Percentiles rank a stretch among this genome's conserved stretches.
Conservation (phyloP, 1,139 yeast species). For the Kurtzmaniella quercitrusa region DNA sequence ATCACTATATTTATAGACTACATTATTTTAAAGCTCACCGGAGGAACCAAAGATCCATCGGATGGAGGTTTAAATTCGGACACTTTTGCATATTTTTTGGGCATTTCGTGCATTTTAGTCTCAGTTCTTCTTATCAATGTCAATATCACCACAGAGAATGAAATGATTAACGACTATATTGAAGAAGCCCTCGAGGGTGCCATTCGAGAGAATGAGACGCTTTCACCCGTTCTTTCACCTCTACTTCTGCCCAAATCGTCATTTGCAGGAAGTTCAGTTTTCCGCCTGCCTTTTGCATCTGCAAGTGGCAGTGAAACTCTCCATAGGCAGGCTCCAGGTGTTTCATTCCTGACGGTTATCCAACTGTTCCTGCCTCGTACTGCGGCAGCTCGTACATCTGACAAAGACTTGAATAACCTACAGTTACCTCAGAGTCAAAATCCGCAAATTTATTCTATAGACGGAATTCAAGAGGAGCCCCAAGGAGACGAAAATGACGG, state of each 20-base stretch:
- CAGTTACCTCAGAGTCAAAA: conserved; percentile 8
- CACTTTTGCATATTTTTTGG: conserved; percentile 33
- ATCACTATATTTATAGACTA: conserved; percentile 48
- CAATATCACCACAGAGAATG: conserved; percentile 40
- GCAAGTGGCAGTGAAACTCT: conserved; percentile 5
- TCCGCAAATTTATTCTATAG: conserved; percentile 8
- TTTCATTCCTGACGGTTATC: conserved; percentile 6
- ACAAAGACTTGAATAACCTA: conserved; percentile 4
- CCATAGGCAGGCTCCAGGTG: conserved; percentile 6
- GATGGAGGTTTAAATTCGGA: conserved; percentile 9
- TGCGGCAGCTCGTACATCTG: conserved; percentile 6
- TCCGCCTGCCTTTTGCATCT: conserved; percentile 3
- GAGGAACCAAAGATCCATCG: conserved; percentile 19
- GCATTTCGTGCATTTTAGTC: conserved; percentile 42
- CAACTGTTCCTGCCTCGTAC: conserved; percentile 10
- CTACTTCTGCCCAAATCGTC: conserved; percentile 15
- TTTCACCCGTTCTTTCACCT: conserved; percentile 49
- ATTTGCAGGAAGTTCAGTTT: conserved; percentile 11
- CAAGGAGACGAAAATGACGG: background rate
- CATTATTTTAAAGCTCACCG: conserved; percentile 23
- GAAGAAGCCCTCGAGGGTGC: conserved; percentile 49
- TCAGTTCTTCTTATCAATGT: conserved; percentile 48
- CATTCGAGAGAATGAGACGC: conserved; percentile 39
- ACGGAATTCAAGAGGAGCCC: conserved; percentile 6
- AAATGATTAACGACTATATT: conserved; percentile 44